Conservation (phyloP, 2,329 filamentous ascomycete genomes). For the Chalara sp. region DNA sequence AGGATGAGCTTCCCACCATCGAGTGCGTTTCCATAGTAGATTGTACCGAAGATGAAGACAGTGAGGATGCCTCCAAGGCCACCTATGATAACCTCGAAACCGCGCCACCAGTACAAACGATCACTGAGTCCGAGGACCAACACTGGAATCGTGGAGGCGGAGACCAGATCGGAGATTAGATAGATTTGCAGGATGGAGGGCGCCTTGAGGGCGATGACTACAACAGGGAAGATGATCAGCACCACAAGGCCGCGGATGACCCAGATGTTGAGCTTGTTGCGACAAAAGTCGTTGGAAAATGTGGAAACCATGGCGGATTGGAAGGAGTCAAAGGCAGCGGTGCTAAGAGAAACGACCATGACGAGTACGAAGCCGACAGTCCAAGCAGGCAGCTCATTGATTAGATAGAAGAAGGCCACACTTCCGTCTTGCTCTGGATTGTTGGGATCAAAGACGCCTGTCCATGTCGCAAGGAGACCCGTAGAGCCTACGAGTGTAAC, state of each 20-base stretch:
- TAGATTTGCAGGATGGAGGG: slow-evolving; percentile 76
- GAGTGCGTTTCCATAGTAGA: slow-evolving; percentile 65
- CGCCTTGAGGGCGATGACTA: slow-evolving; percentile 67
- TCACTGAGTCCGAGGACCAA: slow-evolving; percentile 66
- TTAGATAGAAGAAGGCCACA: slow-evolving; percentile 68
- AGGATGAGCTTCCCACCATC: slow-evolving; percentile 62
- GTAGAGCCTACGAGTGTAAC: slow-evolving; percentile 66
- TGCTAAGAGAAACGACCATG: slow-evolving; percentile 72
- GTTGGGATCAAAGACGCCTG: slow-evolving; percentile 58
- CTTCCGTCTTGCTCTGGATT: slow-evolving; percentile 55
- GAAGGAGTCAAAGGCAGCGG: slow-evolving; percentile 72
- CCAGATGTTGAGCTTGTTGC: slow-evolving; percentile 73
- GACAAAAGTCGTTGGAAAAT: slow-evolving; percentile 77
- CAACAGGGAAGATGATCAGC: slow-evolving; percentile 64
- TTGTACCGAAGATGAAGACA: slow-evolving; percentile 73
- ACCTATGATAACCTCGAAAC: slow-evolving; percentile 73
- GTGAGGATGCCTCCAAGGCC: slow-evolving; percentile 71
- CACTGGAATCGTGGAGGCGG: slow-evolving; percentile 68
- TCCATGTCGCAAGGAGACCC: slow-evolving; percentile 73
- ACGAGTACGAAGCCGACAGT: slow-evolving; percentile 77
- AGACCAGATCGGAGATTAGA: slow-evolving; percentile 74
- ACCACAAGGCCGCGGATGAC: slow-evolving; percentile 64
- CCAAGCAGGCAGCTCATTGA: slow-evolving; percentile 68
- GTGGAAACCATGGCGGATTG: slow-evolving; percentile 83
- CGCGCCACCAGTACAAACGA: slow-evolving; percentile 64